These are phyloP conservation scores for Exobasidium cylindrosporum DNA, from an alignment of 1,284 basidiomycete species.

Conservation along the genomic window DNA sequence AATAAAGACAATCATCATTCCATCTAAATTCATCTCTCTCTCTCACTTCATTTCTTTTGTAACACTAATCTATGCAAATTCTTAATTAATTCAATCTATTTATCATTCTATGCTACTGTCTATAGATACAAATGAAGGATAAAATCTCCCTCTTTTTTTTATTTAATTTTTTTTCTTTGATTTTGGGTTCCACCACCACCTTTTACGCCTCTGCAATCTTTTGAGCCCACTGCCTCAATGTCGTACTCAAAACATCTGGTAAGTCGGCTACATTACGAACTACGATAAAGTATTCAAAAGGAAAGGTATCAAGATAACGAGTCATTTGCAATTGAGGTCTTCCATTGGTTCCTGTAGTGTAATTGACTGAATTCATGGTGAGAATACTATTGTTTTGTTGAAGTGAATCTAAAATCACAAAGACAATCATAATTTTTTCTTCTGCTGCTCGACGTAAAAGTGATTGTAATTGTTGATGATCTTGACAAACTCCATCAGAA, in stretches of 20 bases:
- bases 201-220: conserved; percentile 10
- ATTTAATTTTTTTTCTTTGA: no score
- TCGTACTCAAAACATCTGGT: conserved; percentile 85
- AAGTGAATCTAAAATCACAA: conserved; percentile 77
- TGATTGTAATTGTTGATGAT: conserved; percentile 79
- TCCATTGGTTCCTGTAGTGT: conserved; percentile 68
- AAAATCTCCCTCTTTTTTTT: no score
- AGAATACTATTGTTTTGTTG: conserved; percentile 71
- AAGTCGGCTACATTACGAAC: conserved; percentile 84
- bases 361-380: conserved; percentile 86
- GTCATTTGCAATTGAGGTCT: conserved; percentile 81
- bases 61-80: not conserved
- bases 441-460: conserved; percentile 81
- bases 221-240: conserved; percentile 74
- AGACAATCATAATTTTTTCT: conserved; percentile 91
- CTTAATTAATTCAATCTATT: not conserved
- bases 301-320: conserved; percentile 87
- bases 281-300: conserved; percentile 96
- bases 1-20: no score
- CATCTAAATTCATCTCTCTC: not conserved
- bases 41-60: not conserved
- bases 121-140: not conserved
- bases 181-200: not conserved
- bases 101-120: not conserved
- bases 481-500: conserved; percentile 89